These are phyloP conservation scores for Yamadazyma siamensis DNA, from an alignment of 1,139 yeast genomes.

Conservation along the genomic window DNA sequence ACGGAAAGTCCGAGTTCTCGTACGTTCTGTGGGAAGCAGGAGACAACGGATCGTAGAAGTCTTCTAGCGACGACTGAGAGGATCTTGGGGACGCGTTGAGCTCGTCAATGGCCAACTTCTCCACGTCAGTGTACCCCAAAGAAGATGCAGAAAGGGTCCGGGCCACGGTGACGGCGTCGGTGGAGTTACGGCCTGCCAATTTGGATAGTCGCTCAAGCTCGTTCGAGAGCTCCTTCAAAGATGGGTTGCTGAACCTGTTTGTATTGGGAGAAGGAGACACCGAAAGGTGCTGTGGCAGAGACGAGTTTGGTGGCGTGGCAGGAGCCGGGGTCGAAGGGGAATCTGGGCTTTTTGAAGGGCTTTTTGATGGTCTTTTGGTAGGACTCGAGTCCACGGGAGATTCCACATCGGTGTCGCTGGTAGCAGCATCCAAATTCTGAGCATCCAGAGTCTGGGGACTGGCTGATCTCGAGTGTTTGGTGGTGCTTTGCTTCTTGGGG, in stretches of 20 bases:
- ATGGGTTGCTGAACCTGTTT: conserved; percentile 43
- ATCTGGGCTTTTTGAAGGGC: neutral
- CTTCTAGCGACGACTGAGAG: conserved; percentile 8
- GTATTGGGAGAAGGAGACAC: conserved; percentile 3
- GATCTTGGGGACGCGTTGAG: conserved; percentile 19
- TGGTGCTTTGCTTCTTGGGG: too few species aligned
- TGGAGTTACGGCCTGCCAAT: conserved; percentile 69
- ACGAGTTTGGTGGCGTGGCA: conserved; percentile 9
- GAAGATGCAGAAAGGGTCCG: conserved; percentile 63
- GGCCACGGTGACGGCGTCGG: conserved; percentile 73
- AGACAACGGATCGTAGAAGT: conserved; percentile 15
- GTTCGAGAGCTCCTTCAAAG: conserved; percentile 62
- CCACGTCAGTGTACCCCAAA: conserved; percentile 54
- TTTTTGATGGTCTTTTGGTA: conserved; percentile 1
- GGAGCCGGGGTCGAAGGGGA: conserved; percentile 2
- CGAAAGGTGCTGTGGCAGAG: neutral
- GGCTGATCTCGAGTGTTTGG: too few species aligned
- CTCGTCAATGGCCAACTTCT: conserved; percentile 44
- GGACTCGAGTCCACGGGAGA: conserved; percentile 8
- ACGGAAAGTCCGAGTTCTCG: conserved; percentile 12
- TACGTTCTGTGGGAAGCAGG: conserved; percentile 15
- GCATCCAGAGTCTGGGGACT: too few species aligned
- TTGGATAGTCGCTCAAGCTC: conserved; percentile 66
- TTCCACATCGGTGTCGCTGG: too few species aligned
- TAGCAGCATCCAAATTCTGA: too few species aligned